Evolutionary conservation across 768 basidiomycete species (phyloP).

Genomic region (Tricholoma bakamatsutake): DNA sequence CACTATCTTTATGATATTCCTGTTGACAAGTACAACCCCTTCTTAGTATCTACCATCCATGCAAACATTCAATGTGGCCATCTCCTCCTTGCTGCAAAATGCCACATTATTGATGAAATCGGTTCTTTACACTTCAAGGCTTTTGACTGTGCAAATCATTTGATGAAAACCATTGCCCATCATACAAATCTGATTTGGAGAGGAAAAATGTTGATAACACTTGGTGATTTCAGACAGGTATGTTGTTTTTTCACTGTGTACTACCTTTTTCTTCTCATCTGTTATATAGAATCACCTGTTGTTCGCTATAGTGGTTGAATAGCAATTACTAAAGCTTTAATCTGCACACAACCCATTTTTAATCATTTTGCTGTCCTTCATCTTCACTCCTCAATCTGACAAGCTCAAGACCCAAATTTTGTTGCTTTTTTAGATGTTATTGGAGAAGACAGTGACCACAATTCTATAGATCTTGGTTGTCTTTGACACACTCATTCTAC

Average conservation of each 20-base stretch:
- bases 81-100: not conserved
- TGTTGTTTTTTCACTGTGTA: too few species aligned
- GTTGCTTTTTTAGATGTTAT: not conserved
- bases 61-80: not conserved
- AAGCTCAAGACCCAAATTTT: not conserved
- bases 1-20: conserved; percentile 35
- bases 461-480: not conserved
- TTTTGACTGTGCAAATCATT: too few species aligned
- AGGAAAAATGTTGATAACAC: not conserved
- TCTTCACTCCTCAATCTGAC: not conserved
- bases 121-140: not conserved
- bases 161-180: not conserved
- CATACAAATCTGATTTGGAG: not conserved
- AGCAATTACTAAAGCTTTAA: not conserved
- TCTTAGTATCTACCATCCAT: not conserved
- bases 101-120: not conserved
- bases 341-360: not conserved
- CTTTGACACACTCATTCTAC: not conserved
- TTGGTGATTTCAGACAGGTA: not conserved
- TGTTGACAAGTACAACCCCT: not conserved
- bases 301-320: not conserved
- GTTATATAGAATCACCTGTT: not conserved
- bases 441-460: not conserved
- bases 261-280: too few species aligned
- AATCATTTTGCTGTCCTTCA: not conserved